Evolutionary conservation across 2,329 filamentous ascomycete species (phyloP).

Genomic region (Colletotrichum tropicale): DNA sequence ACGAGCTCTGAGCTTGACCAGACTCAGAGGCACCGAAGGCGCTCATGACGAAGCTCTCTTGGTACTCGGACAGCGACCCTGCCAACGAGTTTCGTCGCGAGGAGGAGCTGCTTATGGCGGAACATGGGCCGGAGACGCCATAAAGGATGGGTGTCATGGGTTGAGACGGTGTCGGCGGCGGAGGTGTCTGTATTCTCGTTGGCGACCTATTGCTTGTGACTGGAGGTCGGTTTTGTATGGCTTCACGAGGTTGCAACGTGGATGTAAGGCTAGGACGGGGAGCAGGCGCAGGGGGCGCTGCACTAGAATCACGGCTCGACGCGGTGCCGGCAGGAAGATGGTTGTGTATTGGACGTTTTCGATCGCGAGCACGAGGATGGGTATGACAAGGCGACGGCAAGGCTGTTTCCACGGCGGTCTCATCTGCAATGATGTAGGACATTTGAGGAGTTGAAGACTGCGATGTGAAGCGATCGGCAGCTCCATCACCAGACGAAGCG

Average conservation of each 20-base stretch:
- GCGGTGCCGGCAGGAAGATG: background rate
- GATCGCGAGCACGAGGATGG: slow-evolving; percentile 32
- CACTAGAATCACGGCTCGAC: background rate
- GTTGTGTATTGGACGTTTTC: slow-evolving; percentile 28
- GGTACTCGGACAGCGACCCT: slow-evolving; percentile 49
- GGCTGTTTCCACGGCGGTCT: slow-evolving; percentile 49
- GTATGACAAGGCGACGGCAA: slow-evolving; percentile 29
- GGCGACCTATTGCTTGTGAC: background rate
- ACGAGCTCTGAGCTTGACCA: slow-evolving; percentile 5
- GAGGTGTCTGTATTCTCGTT: background rate
- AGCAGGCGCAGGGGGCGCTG: background rate
- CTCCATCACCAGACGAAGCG: background rate
- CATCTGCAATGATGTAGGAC: slow-evolving; percentile 57
- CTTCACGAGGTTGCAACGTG: slow-evolving; percentile 21
- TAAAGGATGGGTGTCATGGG: slow-evolving; percentile 51
- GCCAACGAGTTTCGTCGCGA: slow-evolving; percentile 58
- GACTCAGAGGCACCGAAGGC: slow-evolving; percentile 10
- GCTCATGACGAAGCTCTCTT: slow-evolving; percentile 31
- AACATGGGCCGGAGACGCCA: slow-evolving; percentile 43
- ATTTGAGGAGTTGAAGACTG: slow-evolving; percentile 45
- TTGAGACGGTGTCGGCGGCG: slow-evolving; percentile 36
- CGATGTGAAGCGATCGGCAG: slow-evolving; percentile 1
- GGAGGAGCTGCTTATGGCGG: slow-evolving; percentile 51
- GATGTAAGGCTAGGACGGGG: slow-evolving; percentile 19
- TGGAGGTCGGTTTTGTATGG: background rate